Base-by-base conservation (phyloP, 2,329 filamentous ascomycete species). In the Sclerotinia glacialis region DNA sequence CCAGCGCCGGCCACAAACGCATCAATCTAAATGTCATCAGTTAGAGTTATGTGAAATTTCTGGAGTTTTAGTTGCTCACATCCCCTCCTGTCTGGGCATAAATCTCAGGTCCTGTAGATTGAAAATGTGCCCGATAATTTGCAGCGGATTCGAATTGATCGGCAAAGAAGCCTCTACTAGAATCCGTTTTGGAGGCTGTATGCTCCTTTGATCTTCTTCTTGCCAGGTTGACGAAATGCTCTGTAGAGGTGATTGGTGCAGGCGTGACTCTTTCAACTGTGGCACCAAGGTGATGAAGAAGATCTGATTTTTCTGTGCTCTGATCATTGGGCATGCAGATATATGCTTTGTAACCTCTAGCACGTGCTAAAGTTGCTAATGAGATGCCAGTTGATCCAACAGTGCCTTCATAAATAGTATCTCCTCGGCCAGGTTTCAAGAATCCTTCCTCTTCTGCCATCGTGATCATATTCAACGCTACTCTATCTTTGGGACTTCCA, bases 301-400 rank as follows among this genome's bases (percentile, higher is more conserved):
- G 85, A 73, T 94, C 89, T 6, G 90, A 92, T 79, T 99, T 99
- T 78, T 99, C 95, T 66, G 83, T 81, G 66, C 89, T 87, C 81
- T 96, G 90, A 80, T 99, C 95, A 76, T 92, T 88, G 58, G 95
- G 94, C 93, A 99, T 98, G 82, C 92, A 97, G 71, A 99, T 98
- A 78, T 98, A 91, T 42, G 93, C 93, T 71, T 89, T 86, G 80
- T 98, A 98, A 44, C 95, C 95, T 77, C 88, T 86, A 28, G 95
- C 93, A 72, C 93, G 86, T 60, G 92, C 93, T 61, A 99, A 86
- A 0, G 91, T 91, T 3, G 95, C 95, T 12, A 99, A 83, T 21
- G 93, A 97, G 73, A 99, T 98, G 28, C 95, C 95, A 0, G 95
- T 99, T 76, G 92, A 96, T 68, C 95, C 95, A 21, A 97, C 93